Evolutionary conservation across 139 green algal species (phyloP), one percentile per base, ranked within the genome.

Genomic region (Tetraselmis striata): DNA sequence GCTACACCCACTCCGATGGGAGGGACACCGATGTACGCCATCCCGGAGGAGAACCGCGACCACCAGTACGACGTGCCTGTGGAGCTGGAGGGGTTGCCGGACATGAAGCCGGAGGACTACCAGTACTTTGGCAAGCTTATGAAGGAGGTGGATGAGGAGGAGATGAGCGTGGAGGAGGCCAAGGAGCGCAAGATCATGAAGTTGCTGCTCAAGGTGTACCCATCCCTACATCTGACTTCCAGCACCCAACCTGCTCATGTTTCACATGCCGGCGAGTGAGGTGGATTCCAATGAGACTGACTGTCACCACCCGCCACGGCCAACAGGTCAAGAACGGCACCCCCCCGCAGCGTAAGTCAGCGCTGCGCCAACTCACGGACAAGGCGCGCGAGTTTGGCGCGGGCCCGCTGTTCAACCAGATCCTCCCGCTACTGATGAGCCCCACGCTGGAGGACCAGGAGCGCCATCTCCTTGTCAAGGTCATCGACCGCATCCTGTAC

Each of bases 131-230:
- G 90, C 30, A 95, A 95, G 83, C 89, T 99, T 83, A 89, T 97
- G 77, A 89, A 96, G 88, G 92, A 97, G 75, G 91, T 96, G 32
- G 95, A 98, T 59, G 96, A 98, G 79, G 91, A 94, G 30, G 92
- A 95, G 89, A 86, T 99, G 90, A 92, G 79, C 29, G 85, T 93
- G 2, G 95, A 98, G 89, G 96, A 99, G 86, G 89, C 89, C 77
- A 98, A 98, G 84, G 96, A 99, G 90, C 93, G 96, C 79, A 97
- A 97, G 86, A 99, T 99, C 90, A 98, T 99, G 93, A 98, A 98
- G 88, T 87, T 99, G 85, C 92, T 99, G 88, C 92, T 99, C 77
- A 99, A 99, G 91, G 90, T 92, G 28, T 2, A 22, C 26, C 58
- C n/a, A n/a, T n/a, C n/a, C n/a, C n/a, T n/a, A n/a, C n/a, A n/a